phyloP scores from a whole-genome alignment of 306 rosid genomes.

The Biancaea sappan region DNA sequence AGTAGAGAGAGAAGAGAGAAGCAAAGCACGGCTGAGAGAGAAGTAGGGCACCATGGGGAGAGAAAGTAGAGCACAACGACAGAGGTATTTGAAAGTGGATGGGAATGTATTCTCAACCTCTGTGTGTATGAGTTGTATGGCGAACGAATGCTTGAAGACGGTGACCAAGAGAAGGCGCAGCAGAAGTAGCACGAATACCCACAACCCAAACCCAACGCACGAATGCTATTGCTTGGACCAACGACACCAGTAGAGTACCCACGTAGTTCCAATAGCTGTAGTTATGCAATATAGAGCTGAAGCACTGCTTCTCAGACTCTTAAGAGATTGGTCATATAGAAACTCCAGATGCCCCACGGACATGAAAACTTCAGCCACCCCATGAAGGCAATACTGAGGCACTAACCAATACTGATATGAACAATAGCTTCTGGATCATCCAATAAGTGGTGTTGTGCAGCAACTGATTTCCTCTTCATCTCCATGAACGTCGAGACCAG shows the following conservation, averaged over 20 bases:
- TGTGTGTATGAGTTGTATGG: too few species aligned
- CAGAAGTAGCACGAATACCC: too few species aligned
- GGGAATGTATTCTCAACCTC: too few species aligned
- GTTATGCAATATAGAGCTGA: constrained; percentile 66
- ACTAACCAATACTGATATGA: constrained; percentile 77
- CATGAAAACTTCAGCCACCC: constrained; percentile 71
- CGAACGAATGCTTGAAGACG: too few species aligned
- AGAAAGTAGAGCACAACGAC: too few species aligned
- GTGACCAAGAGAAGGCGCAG: too few species aligned
- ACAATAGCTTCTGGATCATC: constrained; percentile 61
- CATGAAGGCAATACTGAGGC: constrained; percentile 69
- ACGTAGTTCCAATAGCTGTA: constrained; percentile 53
- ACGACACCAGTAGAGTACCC: constrained; percentile 61
- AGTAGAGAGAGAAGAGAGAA: too few species aligned
- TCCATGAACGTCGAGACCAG: constrained; percentile 58
- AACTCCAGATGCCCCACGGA: constrained; percentile 82
- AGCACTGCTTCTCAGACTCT: constrained; percentile 78
- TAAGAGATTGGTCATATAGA: constrained; percentile 79
- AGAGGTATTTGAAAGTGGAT: too few species aligned
- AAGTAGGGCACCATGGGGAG: too few species aligned
- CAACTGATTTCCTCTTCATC: constrained; percentile 59
- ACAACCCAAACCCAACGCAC: too few species aligned
- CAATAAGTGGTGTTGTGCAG: constrained; percentile 45
- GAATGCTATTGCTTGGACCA: too few species aligned
- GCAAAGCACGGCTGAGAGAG: too few species aligned